Base-by-base conservation (phyloP, 1,284 basidiomycete genomes). In the Boletus smithii region DNA sequence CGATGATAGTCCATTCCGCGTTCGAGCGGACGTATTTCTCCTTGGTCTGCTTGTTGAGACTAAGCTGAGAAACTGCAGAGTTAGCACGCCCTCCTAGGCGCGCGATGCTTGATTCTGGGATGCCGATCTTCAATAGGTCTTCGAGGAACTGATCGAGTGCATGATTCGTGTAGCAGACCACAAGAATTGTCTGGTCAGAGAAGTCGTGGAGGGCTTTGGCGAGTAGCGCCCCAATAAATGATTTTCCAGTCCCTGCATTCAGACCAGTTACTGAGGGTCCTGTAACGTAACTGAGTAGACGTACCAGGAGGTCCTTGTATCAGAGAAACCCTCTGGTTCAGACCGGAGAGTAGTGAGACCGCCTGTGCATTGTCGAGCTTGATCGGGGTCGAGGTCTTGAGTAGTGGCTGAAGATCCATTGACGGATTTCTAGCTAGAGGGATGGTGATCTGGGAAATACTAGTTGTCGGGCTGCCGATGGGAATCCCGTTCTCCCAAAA, bases 141-240 rank as follows among this genome's bases (percentile, higher is more conserved):
- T 78, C 76, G 2, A 84, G 66, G 44, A 85, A 80, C 48, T 83
- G 77, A 51, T 85, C 81, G 0, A 84, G 71, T 0, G 83, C 81
- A 50, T 85, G 83, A 48, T 85, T 85, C 1, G 83, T 85, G 49
- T 76, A 85, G 54, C 81, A 83, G 17, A 81, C 77, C 4, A 85
- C 80, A 8, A 84, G 71, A 14, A 85, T 79, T 3, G 56, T 76
- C 45, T 73, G 64, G 0, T 55, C 17, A 0, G 75, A 74, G 42
- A 62, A 64, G 31, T 79, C 71, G 41, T 83, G 72, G 4, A 83
- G 57, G 5, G 70, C 61, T 53, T 83, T 84, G 0, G 77, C 80
- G 0, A 84, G 63, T 0, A 85, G 62, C 0, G 80, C 78, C 1
- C 83, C 82, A 27, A 85, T 79, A 54, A 84, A 84, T 0, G 81